Base-by-base conservation (phyloP, 495 filamentous ascomycete genomes). In the Recurvomyces mirabilis region DNA sequence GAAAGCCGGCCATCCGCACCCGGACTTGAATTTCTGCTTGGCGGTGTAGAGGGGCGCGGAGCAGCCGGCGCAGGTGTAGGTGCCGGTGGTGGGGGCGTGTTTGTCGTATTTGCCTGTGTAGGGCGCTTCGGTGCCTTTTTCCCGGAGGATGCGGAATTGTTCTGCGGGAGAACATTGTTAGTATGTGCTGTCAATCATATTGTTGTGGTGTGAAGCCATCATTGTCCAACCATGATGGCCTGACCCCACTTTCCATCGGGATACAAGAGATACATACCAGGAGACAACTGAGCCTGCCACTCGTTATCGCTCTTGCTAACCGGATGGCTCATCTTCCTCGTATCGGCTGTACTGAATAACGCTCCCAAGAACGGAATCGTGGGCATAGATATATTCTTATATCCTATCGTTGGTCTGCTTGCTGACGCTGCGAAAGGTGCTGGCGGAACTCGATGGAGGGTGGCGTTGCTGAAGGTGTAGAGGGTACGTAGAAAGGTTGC, bases 1-100 rank as follows among this genome's bases (percentile, higher is more conserved):
- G 61, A 95, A 98, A 9, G 91, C 91, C 0, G 91, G 91, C 91
- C 91, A 98, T 38, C 91, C 91, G 65, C 91, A 98, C 22, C 87
- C 87, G 24, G 84, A 89, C 59, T 84, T 84, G 71, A 98, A 98
- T 59, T 98, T 98, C 64, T 91, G 86, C 44, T 67, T 71, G 9
- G 89, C 86, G 55, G 72, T 82, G 70, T 98, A 98, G 11, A 98
- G 78, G 4, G 89, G 87, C 4, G 89, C 75, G 52, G 77, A 58
- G 69, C 91, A 98, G 36, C 73, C 91, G 3, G 80, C 84, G 65
- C 91, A 98, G 44, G 67, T 76, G 68, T 94, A 94, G 36, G 83
- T 72, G 28, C 91, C 91, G 18, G 67, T 48, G 1, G 65, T 53
- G n/a, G 84, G 75, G 60, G 75, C 71, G 66, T 94, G 88, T 57